Conservation (phyloP, 1,284 basidiomycete genomes). For the Marasmius sp. region DNA sequence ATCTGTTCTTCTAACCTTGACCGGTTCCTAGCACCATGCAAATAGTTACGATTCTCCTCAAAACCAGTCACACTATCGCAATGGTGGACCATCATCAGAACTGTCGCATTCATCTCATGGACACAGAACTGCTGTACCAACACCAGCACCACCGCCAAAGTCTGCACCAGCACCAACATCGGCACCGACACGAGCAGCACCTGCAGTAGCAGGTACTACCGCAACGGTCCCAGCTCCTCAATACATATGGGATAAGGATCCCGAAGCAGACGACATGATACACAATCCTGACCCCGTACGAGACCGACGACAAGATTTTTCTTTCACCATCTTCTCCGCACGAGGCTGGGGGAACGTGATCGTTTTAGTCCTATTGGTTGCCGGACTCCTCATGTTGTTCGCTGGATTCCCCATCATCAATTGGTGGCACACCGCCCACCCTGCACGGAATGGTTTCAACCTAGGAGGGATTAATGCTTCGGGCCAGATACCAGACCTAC, state of each 20-base stretch:
- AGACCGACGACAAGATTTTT: slow-evolving; percentile 52
- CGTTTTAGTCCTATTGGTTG: slow-evolving; percentile 58
- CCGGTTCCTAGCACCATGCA: slow-evolving; percentile 53
- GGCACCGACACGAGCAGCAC: slow-evolving; percentile 21
- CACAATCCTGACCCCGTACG: slow-evolving; percentile 75
- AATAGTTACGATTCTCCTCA: slow-evolving; percentile 46
- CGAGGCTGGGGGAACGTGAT: slow-evolving; percentile 74
- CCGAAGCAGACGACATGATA: slow-evolving; percentile 74
- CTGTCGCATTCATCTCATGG: slow-evolving; percentile 23
- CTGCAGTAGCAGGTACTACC: slow-evolving; percentile 31
- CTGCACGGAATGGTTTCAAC: slow-evolving; percentile 57
- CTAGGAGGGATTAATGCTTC: slow-evolving; percentile 75
- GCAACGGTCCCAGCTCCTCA: slow-evolving; percentile 49
- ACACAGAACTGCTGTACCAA: slow-evolving; percentile 20
- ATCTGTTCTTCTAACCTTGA: slow-evolving; percentile 5
- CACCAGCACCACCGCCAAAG: not conserved
- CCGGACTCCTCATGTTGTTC: slow-evolving; percentile 67
- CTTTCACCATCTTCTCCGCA: slow-evolving; percentile 63
- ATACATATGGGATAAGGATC: slow-evolving; percentile 75
- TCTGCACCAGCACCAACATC: slow-evolving; percentile 28
- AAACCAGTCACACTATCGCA: slow-evolving; percentile 57
- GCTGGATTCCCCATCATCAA: slow-evolving; percentile 80
- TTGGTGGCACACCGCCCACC: slow-evolving; percentile 30
- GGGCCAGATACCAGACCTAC: slow-evolving; percentile 68
- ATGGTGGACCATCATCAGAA: slow-evolving; percentile 57